A percentile compares a stretch with the other conserved stretches of the same genome.
Evolutionary conservation across 768 basidiomycete species (phyloP).

Genomic region (Ramaria sp.): DNA sequence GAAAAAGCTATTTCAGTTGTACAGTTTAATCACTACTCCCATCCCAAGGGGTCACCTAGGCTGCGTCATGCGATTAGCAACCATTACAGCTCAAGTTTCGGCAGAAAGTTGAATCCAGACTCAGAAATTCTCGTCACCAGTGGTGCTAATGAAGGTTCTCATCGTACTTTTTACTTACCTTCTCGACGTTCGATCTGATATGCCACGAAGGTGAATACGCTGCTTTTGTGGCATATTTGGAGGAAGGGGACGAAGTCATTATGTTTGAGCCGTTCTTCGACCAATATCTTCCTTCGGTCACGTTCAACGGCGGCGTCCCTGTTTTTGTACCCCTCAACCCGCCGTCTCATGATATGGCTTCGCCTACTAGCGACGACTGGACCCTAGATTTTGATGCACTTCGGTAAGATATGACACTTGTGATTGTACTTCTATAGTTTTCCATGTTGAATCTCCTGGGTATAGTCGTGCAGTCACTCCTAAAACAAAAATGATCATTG

Average conservation of each 20-base stretch:
- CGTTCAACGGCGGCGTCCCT: conserved; percentile 88
- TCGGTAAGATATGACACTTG: conserved; percentile 32
- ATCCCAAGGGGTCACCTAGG: conserved; percentile 80
- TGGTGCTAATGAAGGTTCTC: conserved; percentile 88
- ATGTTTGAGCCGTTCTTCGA: conserved; percentile 99
- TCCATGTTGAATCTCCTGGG: neutral
- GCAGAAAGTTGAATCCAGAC: conserved; percentile 68
- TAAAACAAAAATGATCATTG: conserved; percentile 86
- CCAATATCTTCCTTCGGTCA: conserved; percentile 86
- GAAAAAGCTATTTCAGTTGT: conserved; percentile 52
- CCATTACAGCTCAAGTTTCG: conserved; percentile 57
- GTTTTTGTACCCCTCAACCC: conserved; percentile 95
- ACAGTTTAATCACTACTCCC: conserved; percentile 76
- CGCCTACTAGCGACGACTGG: conserved; percentile 70
- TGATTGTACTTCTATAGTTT: neutral
- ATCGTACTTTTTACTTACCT: neutral
- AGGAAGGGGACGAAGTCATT: conserved; percentile 93
- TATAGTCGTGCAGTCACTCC: conserved; percentile 70
- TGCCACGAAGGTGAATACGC: conserved; percentile 71
- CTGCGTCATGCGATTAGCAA: conserved; percentile 79
- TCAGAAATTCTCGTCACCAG: conserved; percentile 89
- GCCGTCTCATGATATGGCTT: conserved; percentile 35
- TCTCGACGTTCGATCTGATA: conserved; percentile 8
- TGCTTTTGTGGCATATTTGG: conserved; percentile 84
- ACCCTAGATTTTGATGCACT: conserved; percentile 83